Evolutionary conservation across 1,284 basidiomycete genomes (phyloP).

Genomic region (Marasmius oreades): DNA sequence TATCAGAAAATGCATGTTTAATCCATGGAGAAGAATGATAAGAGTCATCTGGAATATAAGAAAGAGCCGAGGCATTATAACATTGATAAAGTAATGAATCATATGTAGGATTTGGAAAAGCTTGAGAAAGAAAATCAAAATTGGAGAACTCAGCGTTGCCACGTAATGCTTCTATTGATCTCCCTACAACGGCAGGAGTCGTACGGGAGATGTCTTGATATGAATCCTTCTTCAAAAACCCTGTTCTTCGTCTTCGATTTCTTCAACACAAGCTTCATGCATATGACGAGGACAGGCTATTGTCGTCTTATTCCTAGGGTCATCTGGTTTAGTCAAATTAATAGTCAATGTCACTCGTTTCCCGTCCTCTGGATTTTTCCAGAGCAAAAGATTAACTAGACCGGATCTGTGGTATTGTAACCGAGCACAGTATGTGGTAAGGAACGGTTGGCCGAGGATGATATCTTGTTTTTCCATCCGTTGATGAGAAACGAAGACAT

Average conservation of each 20-base stretch:
- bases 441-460: slow-evolving; percentile 28
- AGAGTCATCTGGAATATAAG: not conserved
- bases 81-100: slow-evolving; percentile 11
- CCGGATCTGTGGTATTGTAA: slow-evolving; percentile 19
- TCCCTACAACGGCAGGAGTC: slow-evolving; percentile 11
- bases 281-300: not conserved
- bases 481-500: slow-evolving; percentile 23
- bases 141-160: slow-evolving; percentile 13
- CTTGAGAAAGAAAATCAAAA: slow-evolving; percentile 10
- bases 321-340: slow-evolving; percentile 10
- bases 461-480: slow-evolving; percentile 18
- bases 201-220: slow-evolving; percentile 1
- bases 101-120: not conserved
- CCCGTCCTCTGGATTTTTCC: slow-evolving; percentile 16
- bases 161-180: slow-evolving; percentile 11
- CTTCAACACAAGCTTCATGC: slow-evolving; percentile 2
- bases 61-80: not conserved
- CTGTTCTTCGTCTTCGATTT: slow-evolving; percentile 12
- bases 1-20: slow-evolving; percentile 7
- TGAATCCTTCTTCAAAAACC: slow-evolving; percentile 14
- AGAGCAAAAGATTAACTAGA: slow-evolving; percentile 16
- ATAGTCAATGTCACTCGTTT: slow-evolving; percentile 4
- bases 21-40: slow-evolving; percentile 17
- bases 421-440: slow-evolving; percentile 22
- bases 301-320: slow-evolving; percentile 10